These are phyloP conservation scores for Phytophthora hybrid DNA, from an alignment of 352 stramenopile genomes.

Conservation along the genomic window DNA sequence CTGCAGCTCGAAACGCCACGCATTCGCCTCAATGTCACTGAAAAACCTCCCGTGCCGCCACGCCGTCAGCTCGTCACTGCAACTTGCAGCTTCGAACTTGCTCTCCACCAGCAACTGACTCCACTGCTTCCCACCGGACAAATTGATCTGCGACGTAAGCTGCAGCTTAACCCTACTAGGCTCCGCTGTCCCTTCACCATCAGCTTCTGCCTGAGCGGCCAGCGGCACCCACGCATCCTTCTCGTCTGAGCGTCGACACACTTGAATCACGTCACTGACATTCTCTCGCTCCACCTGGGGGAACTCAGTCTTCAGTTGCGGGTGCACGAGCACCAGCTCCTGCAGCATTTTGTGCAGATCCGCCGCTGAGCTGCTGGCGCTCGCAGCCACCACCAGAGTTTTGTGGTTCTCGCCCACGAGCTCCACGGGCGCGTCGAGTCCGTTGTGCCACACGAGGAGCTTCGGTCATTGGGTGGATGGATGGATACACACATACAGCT, in stretches of 20 bases:
- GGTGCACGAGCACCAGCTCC: conserved; percentile 40
- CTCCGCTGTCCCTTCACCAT: neutral
- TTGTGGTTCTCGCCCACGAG: conserved; percentile 32
- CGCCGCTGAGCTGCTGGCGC: conserved; percentile 17
- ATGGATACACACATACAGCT: neutral
- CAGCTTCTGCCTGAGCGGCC: no score
- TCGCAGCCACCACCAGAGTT: conserved; percentile 46
- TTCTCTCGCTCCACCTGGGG: conserved; percentile 39
- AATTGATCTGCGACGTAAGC: conserved; percentile 45
- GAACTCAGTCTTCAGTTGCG: conserved; percentile 51
- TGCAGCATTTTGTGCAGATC: conserved; percentile 15
- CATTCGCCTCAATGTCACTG: conserved; percentile 49
- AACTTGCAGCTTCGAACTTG: conserved; percentile 26
- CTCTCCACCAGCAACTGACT: conserved; percentile 63
- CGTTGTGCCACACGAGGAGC: conserved; percentile 41
- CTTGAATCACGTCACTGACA: conserved; percentile 46
- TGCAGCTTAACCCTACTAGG: conserved; percentile 42
- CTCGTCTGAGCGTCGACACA: conserved; percentile 50
- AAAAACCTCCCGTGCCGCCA: conserved; percentile 65
- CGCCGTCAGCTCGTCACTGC: conserved; percentile 28
- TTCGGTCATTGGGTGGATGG: neutral
- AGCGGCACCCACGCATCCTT: conserved; percentile 50
- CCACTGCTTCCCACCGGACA: conserved; percentile 43
- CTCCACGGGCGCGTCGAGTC: conserved; percentile 28
- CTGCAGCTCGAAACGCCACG: conserved; percentile 69